phyloP scores from a whole-genome alignment of 768 basidiomycete genomes.

The Termitomyces bulborhizus region DNA sequence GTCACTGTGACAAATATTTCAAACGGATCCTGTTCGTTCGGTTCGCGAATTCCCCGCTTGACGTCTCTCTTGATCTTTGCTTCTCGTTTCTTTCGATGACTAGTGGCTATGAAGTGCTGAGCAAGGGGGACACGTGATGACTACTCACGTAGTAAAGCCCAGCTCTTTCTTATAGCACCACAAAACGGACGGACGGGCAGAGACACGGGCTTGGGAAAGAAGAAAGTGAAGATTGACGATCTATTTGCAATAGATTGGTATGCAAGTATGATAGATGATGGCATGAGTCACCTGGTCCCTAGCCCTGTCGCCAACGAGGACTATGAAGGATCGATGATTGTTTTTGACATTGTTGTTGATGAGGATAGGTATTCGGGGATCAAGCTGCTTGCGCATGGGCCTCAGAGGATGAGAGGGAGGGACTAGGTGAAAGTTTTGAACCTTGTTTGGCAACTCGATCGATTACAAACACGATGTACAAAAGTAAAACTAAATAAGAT shows the following conservation, averaged over 20 bases:
- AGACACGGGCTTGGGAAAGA: constrained; percentile 85
- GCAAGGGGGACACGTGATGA: background rate
- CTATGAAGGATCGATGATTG: constrained; percentile 92
- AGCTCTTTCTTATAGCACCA: constrained; percentile 99
- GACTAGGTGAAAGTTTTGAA: background rate
- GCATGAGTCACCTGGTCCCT: constrained; percentile 74
- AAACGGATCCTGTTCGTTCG: constrained; percentile 94
- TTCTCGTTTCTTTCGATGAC: constrained; percentile 95
- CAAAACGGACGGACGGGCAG: constrained; percentile 83
- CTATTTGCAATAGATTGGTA: constrained; percentile 25
- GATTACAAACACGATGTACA: constrained; percentile 5
- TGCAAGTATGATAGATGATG: background rate
- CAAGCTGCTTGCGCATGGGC: constrained; percentile 80
- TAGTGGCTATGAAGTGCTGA: constrained; percentile 19
- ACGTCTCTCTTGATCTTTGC: constrained; percentile 95
- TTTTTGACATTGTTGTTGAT: constrained; percentile 92
- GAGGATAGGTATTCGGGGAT: constrained; percentile 87
- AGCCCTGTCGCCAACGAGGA: constrained; percentile 91
- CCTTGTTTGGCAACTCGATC: constrained; percentile 2
- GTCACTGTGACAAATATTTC: constrained; percentile 99
- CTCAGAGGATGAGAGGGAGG: background rate
- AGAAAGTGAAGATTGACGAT: constrained; percentile 95
- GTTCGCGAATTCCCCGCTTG: constrained; percentile 88
- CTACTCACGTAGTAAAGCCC: constrained; percentile 85
- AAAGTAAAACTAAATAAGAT: background rate